Evolutionary conservation across 2,329 filamentous ascomycete genomes (phyloP).

Genomic region (Alternaria novae-zelandiae): DNA sequence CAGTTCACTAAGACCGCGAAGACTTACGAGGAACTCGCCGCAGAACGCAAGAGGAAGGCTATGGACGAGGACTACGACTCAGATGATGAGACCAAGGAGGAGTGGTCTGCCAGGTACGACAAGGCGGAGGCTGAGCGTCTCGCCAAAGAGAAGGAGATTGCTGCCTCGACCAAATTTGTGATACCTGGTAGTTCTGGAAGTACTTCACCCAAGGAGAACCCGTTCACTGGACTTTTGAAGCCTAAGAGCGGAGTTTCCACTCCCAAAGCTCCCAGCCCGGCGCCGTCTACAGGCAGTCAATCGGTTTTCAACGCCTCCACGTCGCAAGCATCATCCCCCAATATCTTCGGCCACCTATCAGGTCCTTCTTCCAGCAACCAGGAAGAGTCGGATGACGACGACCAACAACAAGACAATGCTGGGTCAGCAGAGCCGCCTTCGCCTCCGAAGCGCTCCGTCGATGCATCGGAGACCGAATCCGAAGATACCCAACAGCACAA

Average conservation of each 20-base stretch:
- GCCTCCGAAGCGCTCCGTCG: conserved; percentile 31
- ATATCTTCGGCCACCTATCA: conserved; percentile 46
- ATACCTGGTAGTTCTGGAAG: conserved; percentile 14
- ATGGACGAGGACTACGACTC: conserved; percentile 46
- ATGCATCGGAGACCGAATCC: conserved; percentile 32
- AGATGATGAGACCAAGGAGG: conserved; percentile 44
- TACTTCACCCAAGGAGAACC: conserved; percentile 16
- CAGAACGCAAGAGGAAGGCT: conserved; percentile 45
- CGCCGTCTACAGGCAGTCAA: conserved; percentile 36
- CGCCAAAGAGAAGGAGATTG: conserved; percentile 32
- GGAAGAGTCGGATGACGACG: conserved; percentile 38
- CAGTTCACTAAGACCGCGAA: conserved; percentile 42
- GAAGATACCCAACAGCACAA: conserved; percentile 32
- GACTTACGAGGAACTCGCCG: conserved; percentile 39
- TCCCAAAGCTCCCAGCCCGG: conserved; percentile 38
- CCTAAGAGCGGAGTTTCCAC: conserved; percentile 29
- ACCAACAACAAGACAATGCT: conserved; percentile 18
- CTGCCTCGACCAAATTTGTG: conserved; percentile 29
- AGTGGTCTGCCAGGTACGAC: conserved; percentile 43
- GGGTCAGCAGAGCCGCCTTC: conserved; percentile 25
- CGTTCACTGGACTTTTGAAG: conserved; percentile 27
- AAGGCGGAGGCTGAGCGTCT: conserved; percentile 37
- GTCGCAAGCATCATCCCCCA: conserved; percentile 29
- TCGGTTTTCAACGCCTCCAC: conserved; percentile 41
- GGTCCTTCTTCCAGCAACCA: conserved; percentile 40